Evolutionary conservation across 495 filamentous ascomycete species (phyloP).

Genomic region (Aspergillus avenaceus): DNA sequence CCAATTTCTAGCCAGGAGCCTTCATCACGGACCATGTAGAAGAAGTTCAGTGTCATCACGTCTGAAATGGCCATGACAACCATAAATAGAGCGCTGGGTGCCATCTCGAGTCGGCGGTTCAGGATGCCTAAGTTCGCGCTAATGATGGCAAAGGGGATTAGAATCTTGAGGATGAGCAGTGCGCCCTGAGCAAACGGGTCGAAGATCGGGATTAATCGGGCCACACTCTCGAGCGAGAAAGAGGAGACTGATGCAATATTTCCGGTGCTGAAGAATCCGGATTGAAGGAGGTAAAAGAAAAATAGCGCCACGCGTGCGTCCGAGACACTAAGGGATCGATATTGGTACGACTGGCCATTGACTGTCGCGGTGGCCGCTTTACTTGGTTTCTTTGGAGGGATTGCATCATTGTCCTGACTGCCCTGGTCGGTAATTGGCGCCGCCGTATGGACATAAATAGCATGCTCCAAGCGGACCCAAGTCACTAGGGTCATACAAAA

Average conservation of each 20-base stretch:
- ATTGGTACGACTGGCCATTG: slow-evolving; percentile 40
- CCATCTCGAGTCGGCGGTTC: slow-evolving; percentile 78
- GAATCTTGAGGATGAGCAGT: slow-evolving; percentile 80
- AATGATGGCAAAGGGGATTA: slow-evolving; percentile 92
- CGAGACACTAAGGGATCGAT: slow-evolving; percentile 70
- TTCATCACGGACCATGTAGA: slow-evolving; percentile 94
- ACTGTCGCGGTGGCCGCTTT: slow-evolving; percentile 26
- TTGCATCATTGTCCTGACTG: slow-evolving; percentile 11
- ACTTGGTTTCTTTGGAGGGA: slow-evolving; percentile 22
- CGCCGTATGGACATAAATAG: slow-evolving; percentile 56
- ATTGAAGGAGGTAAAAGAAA: slow-evolving; percentile 91
- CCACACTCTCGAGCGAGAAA: slow-evolving; percentile 89
- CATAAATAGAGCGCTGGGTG: slow-evolving; percentile 86
- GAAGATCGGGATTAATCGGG: slow-evolving; percentile 89
- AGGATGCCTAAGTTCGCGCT: slow-evolving; percentile 91
- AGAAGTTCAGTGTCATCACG: slow-evolving; percentile 93
- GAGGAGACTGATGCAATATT: slow-evolving; percentile 94
- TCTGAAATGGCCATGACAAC: slow-evolving; percentile 89
- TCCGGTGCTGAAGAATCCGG: slow-evolving; percentile 95
- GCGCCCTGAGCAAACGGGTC: slow-evolving; percentile 90
- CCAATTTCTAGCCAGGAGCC: slow-evolving; percentile 98
- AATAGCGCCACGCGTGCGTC: slow-evolving; percentile 87
- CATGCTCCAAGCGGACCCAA: slow-evolving; percentile 90
- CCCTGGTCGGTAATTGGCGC: slow-evolving; percentile 22
- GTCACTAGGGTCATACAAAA: slow-evolving; percentile 80